Evolutionary conservation across 495 filamentous ascomycete genomes (phyloP), one percentile per base, ranked within the genome.

Genomic region (Emericellopsis terricola): DNA sequence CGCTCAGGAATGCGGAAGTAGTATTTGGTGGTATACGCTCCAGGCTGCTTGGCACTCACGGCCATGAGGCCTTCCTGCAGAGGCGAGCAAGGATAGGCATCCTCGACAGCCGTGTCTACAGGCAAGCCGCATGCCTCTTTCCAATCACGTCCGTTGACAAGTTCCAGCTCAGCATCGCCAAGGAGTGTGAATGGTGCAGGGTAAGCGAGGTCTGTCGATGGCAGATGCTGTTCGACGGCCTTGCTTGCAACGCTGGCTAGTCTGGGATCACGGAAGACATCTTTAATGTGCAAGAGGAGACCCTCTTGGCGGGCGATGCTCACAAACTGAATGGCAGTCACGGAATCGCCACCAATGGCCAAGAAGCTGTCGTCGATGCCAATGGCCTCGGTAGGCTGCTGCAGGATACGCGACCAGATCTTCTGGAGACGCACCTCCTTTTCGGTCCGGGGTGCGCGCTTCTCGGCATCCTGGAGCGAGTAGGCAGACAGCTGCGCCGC

Each of bases 11-110:
- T 60, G n/a, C 31, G 40, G 4, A 62, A 57, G 2, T 59, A 49
- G 37, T 60, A 52, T 27, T 48, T 45, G 11, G 48, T 46, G 5
- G 62, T 46, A 39, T 64, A 68, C 0, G 59, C 50, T 6, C 50
- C 55, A 7, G 39, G 39, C 14, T 59, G 49, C 30, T 48, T 57
- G 14, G 19, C 19, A 31, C 8, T 16, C 31, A 69, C 71, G 23
- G 77, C 64, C 7, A 81, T 43, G 15, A 82, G 68, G 21, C 66
- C 75, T 41, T 78, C 65, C 41, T 83, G 78, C 45, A 77, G 71
- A 2, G 67, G 65, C 7, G 76, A 74, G 36, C 69, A 76, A 3
- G 73, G 74, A 38, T 79, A 81, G 15, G 62, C 48, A 6, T 57
- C 51, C 45, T 82, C 55, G 19, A 65, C 45, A 16, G 60, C 57